Evolutionary conservation across 2,329 filamentous ascomycete species (phyloP).

Genomic region (Colletotrichum liriopes): DNA sequence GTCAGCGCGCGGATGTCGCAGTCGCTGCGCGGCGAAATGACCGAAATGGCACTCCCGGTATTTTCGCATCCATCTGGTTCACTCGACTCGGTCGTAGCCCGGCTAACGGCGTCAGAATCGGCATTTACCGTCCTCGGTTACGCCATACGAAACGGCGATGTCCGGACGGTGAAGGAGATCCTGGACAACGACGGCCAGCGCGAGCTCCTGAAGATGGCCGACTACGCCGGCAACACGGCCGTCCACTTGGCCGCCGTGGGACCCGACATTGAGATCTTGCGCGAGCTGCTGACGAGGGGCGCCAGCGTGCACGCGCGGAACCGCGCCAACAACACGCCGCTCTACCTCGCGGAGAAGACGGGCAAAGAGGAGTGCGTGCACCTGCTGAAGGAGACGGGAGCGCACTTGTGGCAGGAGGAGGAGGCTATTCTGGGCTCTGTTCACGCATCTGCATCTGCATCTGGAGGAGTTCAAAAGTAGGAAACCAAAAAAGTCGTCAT

Average conservation of each 20-base stretch:
- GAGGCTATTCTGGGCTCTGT: conserved; percentile 38
- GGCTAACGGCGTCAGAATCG: conserved; percentile 67
- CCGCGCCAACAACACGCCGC: conserved; percentile 75
- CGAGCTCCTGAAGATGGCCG: conserved; percentile 80
- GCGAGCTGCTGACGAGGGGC: conserved; percentile 72
- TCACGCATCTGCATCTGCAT: conserved; percentile 35
- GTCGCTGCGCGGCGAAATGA: conserved; percentile 88
- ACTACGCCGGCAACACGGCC: conserved; percentile 86
- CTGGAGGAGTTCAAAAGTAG: conserved; percentile 37
- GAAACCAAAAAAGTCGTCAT: conserved; percentile 3
- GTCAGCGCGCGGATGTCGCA: conserved; percentile 80
- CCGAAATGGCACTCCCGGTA: conserved; percentile 79
- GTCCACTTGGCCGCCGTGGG: conserved; percentile 72
- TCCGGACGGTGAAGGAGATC: conserved; percentile 76
- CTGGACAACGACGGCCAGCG: conserved; percentile 73
- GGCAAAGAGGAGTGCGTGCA: conserved; percentile 68
- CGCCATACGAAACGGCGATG: conserved; percentile 81
- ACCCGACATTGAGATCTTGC: conserved; percentile 68
- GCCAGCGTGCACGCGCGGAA: conserved; percentile 79
- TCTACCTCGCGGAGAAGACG: conserved; percentile 74
- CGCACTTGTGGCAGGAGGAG: conserved; percentile 68
- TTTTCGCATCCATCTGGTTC: conserved; percentile 81
- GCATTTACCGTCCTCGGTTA: conserved; percentile 85
- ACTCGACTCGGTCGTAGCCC: conserved; percentile 59
- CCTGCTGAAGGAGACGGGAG: conserved; percentile 72